Evolutionary conservation across 345 rosid genomes (phyloP), one percentile per base, ranked within the genome.

Genomic region (Bruguiera parviflora): DNA sequence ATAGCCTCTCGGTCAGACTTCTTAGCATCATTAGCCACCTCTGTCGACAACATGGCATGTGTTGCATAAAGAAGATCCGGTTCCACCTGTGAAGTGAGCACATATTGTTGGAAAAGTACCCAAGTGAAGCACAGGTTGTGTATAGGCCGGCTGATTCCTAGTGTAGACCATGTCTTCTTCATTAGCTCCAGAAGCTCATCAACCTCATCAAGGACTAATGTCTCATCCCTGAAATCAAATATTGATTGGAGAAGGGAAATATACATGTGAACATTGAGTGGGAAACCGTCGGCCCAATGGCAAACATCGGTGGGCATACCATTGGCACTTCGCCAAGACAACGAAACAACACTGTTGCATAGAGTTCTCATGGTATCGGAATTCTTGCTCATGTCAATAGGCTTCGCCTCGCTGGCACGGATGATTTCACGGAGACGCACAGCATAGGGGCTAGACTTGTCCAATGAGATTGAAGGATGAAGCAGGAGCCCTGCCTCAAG

Each of bases 231-330:
- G 16, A 83, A 67, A 60, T 94, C 96, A 46, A 91, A 94, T 58
- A 89, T 79, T 9, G 97, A 80, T 53, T 83, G 90, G 27, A 94
- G 87, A 51, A 94, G 79, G 0, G 86, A 71, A 18, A 77, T 71
- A 58, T 94, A 92, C 5, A 92, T 73, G 80, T 87, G 88, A 4
- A 94, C 72, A 67, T 89, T 94, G 65, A 94, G 82, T 25, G 99
- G 98, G 72, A 76, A 94, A 4, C 97, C 97, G 46, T 94, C 96
- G 1, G 96, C 96, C 99, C 99, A 94, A 37, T 94, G 97, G 53
- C 96, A 94, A n/a, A 86, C 84, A 62, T 88, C 90, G 3, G 89
- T 73, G 0, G 91, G 83, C n/a, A 80, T 71, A 39, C 90, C 90
- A 2, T 81, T 81, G 61, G 79, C 35, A 66, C 89, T 81, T 39